phyloP scores from a whole-genome alignment of 1,284 basidiomycete genomes.

The Phellopilus nigrolimitatus region DNA sequence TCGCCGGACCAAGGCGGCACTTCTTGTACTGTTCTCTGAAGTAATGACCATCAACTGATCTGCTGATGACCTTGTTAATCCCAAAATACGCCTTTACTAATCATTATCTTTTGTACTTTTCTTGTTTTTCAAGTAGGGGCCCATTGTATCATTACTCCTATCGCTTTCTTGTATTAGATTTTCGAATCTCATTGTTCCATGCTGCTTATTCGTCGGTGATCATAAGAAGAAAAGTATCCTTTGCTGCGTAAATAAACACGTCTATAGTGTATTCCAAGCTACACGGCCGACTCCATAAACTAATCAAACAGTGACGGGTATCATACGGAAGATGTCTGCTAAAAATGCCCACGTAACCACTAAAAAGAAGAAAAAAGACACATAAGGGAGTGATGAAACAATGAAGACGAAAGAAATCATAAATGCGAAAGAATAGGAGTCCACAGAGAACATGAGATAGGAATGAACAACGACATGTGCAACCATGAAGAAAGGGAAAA shows the following conservation, averaged over 20 bases:
- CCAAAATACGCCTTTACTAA: not conserved
- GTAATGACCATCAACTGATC: slow-evolving; percentile 8
- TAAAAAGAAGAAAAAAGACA: not conserved
- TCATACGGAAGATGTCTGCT: not conserved
- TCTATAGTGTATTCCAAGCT: slow-evolving; percentile 6
- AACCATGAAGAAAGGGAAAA: not conserved
- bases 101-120: not conserved
- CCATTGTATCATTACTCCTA: not conserved
- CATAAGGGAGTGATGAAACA: not conserved
- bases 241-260: not conserved
- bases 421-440: not conserved
- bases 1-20: slow-evolving; percentile 67
- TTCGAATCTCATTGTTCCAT: too few relatives aligned
- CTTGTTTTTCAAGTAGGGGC: not conserved
- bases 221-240: too few relatives aligned
- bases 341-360: not conserved
- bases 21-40: slow-evolving; percentile 76
- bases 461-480: not conserved
- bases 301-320: slow-evolving; percentile 4
- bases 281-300: slow-evolving; percentile 5
- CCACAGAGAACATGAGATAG: not conserved
- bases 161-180: too few relatives aligned
- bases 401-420: not conserved
- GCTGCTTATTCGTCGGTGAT: not conserved
- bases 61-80: not conserved